Evolutionary conservation across 352 stramenopile genomes (phyloP).

Genomic region (Phytophthora sp.): DNA sequence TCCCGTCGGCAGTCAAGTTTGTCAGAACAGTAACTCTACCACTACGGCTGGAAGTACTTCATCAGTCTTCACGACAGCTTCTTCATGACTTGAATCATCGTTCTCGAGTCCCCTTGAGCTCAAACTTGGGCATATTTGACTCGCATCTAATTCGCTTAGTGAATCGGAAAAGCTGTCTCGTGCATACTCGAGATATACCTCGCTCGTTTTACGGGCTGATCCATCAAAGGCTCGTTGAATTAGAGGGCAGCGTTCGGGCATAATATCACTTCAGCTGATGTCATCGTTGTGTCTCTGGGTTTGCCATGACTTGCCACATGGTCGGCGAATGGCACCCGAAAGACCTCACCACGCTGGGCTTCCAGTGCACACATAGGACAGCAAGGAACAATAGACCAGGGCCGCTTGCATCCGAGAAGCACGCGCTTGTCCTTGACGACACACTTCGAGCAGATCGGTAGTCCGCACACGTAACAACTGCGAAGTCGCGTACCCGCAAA

Average conservation of each 20-base stretch:
- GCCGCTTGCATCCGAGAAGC: slow-evolving; percentile 26
- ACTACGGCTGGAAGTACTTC: not conserved
- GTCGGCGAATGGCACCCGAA: no score
- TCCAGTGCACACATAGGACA: slow-evolving; percentile 46
- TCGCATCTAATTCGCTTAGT: no score
- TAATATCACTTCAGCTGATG: not conserved
- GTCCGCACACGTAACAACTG: slow-evolving; percentile 16
- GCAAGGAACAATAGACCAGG: slow-evolving; percentile 28
- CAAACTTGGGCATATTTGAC: not conserved
- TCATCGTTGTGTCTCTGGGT: slow-evolving; percentile 1
- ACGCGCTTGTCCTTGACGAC: slow-evolving; percentile 9
- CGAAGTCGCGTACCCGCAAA: slow-evolving; percentile 12
- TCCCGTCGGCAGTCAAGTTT: not conserved
- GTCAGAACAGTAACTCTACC: not conserved
- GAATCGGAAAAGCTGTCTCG: not conserved
- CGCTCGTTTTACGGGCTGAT: no score
- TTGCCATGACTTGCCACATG: no score
- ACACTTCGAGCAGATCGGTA: slow-evolving; percentile 25
- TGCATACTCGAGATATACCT: no score
- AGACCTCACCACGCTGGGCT: no score
- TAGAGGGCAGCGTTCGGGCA: no score
- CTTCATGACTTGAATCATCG: not conserved
- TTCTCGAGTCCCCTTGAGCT: not conserved
- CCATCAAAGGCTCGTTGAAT: no score
- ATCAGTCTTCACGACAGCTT: no score